Conservation (phyloP, 2,329 filamentous ascomycete genomes). For the Zymoseptoria pseudotritici region DNA sequence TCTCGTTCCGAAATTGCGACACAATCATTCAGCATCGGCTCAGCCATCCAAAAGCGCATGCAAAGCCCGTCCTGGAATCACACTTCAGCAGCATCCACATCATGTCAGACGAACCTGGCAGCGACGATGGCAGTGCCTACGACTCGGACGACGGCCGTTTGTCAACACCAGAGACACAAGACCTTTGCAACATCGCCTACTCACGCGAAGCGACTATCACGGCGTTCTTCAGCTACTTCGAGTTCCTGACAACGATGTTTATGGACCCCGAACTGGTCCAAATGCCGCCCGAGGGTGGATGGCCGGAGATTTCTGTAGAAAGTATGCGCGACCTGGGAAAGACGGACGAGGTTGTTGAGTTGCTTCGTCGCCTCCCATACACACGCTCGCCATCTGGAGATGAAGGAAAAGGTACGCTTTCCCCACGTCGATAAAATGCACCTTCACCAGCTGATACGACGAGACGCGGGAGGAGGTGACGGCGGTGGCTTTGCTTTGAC, state of each 20-base stretch:
- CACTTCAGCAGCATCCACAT: background rate
- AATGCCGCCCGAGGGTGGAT: conserved; percentile 2
- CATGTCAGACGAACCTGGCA: background rate
- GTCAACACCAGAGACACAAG: background rate
- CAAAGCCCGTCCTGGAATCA: too few relatives aligned
- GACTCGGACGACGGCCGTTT: background rate
- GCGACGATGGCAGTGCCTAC: background rate
- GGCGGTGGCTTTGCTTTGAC: background rate
- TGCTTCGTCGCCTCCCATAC: conserved; percentile 7
- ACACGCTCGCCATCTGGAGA: background rate
- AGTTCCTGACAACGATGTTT: background rate
- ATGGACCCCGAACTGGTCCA: conserved; percentile 1
- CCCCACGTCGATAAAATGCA: background rate
- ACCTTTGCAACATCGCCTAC: background rate
- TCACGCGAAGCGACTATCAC: background rate
- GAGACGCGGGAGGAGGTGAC: background rate
- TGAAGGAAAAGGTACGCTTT: background rate
- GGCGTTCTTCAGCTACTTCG: conserved; percentile 1
- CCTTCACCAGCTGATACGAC: background rate
- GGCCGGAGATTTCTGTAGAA: conserved; percentile 2
- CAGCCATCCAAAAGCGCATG: too few relatives aligned
- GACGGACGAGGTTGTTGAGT: conserved; percentile 3
- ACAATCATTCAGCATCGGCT: too few relatives aligned
- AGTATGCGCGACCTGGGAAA: conserved; percentile 2
- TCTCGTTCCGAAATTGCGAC: too few relatives aligned